phyloP scores from a whole-genome alignment of 345 rosid species.

The Citrus inodora region DNA sequence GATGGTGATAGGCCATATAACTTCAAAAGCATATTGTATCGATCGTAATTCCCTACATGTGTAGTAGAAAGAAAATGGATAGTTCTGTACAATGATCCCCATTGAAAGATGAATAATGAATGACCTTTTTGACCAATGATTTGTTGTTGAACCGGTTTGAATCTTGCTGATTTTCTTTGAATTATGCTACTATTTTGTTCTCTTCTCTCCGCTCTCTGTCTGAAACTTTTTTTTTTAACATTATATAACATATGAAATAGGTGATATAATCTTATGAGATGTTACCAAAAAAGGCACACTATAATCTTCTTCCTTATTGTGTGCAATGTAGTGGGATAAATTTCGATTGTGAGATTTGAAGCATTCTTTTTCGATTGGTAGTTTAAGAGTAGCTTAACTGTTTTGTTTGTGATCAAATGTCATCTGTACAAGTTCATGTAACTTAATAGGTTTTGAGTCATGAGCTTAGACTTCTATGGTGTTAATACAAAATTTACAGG shows the following conservation, averaged over 20 bases:
- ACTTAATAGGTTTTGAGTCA: too few relatives aligned
- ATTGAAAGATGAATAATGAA: background rate
- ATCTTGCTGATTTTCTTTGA: background rate
- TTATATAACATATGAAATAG: background rate
- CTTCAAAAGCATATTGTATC: background rate
- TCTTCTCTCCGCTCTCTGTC: background rate
- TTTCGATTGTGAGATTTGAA: background rate
- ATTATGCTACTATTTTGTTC: background rate
- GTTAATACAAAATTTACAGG: too few relatives aligned
- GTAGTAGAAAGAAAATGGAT: background rate
- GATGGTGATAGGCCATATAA: background rate
- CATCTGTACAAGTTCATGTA: background rate
- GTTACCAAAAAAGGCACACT: background rate
- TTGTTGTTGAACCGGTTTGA: background rate
- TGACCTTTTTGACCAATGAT: background rate
- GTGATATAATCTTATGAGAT: background rate
- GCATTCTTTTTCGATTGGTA: background rate
- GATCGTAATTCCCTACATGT: background rate
- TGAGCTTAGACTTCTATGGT: too few relatives aligned
- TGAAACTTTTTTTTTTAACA: background rate
- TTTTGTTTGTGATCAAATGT: background rate
- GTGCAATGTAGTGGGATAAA: background rate
- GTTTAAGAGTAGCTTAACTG: background rate
- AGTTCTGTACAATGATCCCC: background rate
- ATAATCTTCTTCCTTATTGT: background rate